phyloP scores from a whole-genome alignment of 2,329 filamentous ascomycete species.

The Xylariaceae sp. region DNA sequence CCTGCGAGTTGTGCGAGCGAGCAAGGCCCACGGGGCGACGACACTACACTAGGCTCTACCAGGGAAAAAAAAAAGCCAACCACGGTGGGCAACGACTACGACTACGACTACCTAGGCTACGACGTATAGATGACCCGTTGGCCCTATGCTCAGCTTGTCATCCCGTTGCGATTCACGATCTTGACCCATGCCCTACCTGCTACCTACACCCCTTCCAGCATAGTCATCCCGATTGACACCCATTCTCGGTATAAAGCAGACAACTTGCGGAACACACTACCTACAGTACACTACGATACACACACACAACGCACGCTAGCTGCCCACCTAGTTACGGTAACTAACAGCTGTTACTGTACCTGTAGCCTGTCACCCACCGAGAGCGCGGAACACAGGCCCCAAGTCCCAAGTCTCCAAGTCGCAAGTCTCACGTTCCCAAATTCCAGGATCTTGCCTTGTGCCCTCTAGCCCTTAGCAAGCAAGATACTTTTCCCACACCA shows the following conservation, averaged over 20 bases:
- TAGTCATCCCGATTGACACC: neutral
- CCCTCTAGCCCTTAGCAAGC: no score
- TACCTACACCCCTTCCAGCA: constrained; percentile 3
- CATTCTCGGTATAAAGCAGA: neutral
- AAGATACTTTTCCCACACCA: neutral
- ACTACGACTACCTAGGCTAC: neutral
- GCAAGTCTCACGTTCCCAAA: no score
- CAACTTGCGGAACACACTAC: neutral
- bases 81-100: neutral
- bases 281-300: neutral
- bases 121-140: constrained; percentile 15
- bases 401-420: neutral
- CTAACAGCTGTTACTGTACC: constrained; percentile 1
- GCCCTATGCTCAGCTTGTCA: constrained; percentile 16
- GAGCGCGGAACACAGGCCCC: neutral
- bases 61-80: constrained; percentile 5
- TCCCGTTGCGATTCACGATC: constrained; percentile 15
- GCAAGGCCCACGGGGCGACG: constrained; percentile 7
- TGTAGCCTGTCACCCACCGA: neutral
- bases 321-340: neutral
- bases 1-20: constrained; percentile 13
- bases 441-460: neutral
- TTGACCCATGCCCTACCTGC: neutral
- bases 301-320: neutral
- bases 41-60: neutral